Evolutionary conservation across 768 basidiomycete genomes (phyloP).

Genomic region (Calocera viscosa): DNA sequence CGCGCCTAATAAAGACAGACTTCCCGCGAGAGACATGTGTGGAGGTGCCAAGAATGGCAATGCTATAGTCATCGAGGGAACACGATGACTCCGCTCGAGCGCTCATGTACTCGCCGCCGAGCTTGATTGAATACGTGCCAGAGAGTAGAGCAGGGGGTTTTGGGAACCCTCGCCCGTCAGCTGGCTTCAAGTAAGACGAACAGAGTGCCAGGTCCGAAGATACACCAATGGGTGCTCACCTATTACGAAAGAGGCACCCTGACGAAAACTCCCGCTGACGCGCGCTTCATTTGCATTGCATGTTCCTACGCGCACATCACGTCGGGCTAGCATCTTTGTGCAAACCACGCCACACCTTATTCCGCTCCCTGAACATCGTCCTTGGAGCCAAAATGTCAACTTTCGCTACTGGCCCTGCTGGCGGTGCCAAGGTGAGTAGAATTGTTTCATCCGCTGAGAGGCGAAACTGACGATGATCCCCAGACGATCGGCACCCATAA

Average conservation of each 20-base stretch:
- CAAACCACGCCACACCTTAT: background rate
- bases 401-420: background rate
- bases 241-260: background rate
- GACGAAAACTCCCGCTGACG: background rate
- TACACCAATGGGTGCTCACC: background rate
- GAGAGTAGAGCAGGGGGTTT: too few species aligned
- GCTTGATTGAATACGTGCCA: too few species aligned
- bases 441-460: too few species aligned
- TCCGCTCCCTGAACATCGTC: background rate
- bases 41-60: too few species aligned
- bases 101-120: too few species aligned
- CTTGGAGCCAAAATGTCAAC: background rate
- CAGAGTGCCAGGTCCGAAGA: too few species aligned
- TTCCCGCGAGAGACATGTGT: too few species aligned
- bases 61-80: too few species aligned
- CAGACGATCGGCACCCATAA: slow-evolving; percentile 88
- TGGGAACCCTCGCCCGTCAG: too few species aligned
- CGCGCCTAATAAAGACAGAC: too few species aligned
- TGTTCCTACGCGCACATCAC: background rate
- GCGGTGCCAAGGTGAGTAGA: background rate
- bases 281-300: background rate
- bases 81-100: too few species aligned
- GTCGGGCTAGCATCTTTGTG: background rate
- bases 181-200: too few species aligned
- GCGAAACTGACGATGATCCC: background rate